Evolutionary conservation across 2,329 filamentous ascomycete genomes (phyloP), one percentile per base, ranked within the genome.

Genomic region (Arthrobotrys musiformis): DNA sequence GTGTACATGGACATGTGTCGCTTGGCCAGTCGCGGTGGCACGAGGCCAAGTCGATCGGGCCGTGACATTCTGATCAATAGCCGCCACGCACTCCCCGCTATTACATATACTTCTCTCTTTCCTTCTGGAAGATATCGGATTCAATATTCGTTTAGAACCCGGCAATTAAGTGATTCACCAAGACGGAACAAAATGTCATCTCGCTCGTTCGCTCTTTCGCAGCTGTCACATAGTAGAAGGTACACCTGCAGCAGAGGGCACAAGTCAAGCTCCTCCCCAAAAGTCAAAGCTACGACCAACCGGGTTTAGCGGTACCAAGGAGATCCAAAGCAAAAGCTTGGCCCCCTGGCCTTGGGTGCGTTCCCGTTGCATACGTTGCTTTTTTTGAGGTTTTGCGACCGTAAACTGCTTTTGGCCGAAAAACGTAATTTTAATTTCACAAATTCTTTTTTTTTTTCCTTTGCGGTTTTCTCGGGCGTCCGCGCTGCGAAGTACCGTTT

Each of bases 401-500:
- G 50, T 17, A 8, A n/a, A 15, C 50, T n/a, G 11, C 26, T 26
- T 37, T 58, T 40, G 40, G 40, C 19, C n/a, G n/a, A 33, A 26
- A 58, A 58, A 40, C 54, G 54, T 40, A 58, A 58, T 58, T 58
- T 58, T 24, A 40, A 24, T 30, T 19, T 35, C 40, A 19, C 13
- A 33, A 19, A n/a, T 52, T 33, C 48, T 42, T 52, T 40, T 54
- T 61, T 63, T 42, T 35, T 40, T 35, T 22, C 28, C 15, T 40
- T 35, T 22, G 19, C 15, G 1, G 7, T 19, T 28, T 8, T 8
- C 46, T 68, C 70, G 70, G 70, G 40, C 70, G 70, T 52, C 33
- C 70, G 70, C 70, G n/a, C 40, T 67, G 70, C 70, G 70, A 54
- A 63, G 48, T 19, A 56, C 70, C 70, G 70, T 61, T 61, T 67